phyloP scores from a whole-genome alignment of 306 rosid genomes.

The Pyrus pyrifolia region DNA sequence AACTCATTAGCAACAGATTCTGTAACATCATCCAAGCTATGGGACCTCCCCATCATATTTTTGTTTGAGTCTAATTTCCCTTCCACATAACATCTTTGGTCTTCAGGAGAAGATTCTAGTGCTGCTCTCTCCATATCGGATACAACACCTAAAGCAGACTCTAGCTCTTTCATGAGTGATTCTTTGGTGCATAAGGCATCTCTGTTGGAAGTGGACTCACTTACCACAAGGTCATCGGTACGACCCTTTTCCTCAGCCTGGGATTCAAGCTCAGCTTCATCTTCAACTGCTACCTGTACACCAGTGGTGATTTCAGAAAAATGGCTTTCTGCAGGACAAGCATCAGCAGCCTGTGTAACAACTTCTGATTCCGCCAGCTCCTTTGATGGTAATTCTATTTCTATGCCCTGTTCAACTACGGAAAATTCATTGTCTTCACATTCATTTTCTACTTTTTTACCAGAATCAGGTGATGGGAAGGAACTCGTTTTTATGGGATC shows the following conservation, averaged over 20 bases:
- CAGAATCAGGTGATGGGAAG: conserved; percentile 19
- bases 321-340: conserved; percentile 20
- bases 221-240: conserved; percentile 20
- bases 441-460: conserved; percentile 19
- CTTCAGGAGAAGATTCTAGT: conserved; percentile 61
- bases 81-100: conserved; percentile 27
- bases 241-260: conserved; percentile 27
- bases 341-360: conserved; percentile 28
- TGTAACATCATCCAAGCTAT: conserved; percentile 55
- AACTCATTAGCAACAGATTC: conserved; percentile 67
- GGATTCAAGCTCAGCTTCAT: conserved; percentile 15
- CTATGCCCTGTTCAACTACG: conserved; percentile 49
- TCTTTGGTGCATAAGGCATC: conserved; percentile 41
- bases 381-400: conserved; percentile 34
- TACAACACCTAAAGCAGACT: conserved; percentile 53
- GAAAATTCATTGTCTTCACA: conserved; percentile 43
- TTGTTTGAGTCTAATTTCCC: conserved; percentile 16
- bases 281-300: conserved; percentile 26
- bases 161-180: conserved; percentile 67
- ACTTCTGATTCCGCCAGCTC: conserved; percentile 32
- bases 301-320: conserved; percentile 23
- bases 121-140: conserved; percentile 52
- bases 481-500: conserved; percentile 27
- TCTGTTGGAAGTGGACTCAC: conserved; percentile 22
- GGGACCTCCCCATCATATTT: conserved; percentile 28